Conservation (phyloP, 2,329 filamentous ascomycete genomes). For the Knufia fluminis region DNA sequence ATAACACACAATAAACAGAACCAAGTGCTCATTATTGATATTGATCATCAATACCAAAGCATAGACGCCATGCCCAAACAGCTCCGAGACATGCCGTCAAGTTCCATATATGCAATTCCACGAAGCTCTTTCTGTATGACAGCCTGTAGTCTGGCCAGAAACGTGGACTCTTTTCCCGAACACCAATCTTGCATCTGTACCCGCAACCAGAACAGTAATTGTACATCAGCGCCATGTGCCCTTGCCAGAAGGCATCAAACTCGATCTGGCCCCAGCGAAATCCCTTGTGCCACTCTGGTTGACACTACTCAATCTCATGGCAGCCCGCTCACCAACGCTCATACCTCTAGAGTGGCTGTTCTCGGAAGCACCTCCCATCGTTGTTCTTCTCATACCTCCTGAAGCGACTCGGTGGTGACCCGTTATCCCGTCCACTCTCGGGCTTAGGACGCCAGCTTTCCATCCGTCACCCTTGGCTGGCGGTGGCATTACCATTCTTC, state of each 20-base stretch:
- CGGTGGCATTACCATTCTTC: slow-evolving; percentile 51
- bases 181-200: not conserved
- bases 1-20: not conserved
- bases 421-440: slow-evolving; percentile 32
- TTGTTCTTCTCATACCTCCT: slow-evolving; percentile 34
- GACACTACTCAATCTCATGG: slow-evolving; percentile 11
- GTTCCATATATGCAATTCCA: not conserved
- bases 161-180: not conserved
- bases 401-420: slow-evolving; percentile 35
- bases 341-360: slow-evolving; percentile 1
- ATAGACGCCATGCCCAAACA: too few relatives aligned
- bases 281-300: slow-evolving; percentile 9
- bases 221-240: slow-evolving; percentile 19
- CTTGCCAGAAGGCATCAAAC: slow-evolving; percentile 20
- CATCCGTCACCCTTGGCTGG: slow-evolving; percentile 49
- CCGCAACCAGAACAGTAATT: not conserved
- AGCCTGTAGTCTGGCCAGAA: too few relatives aligned
- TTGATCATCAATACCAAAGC: too few relatives aligned
- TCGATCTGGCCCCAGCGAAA: slow-evolving; percentile 10
- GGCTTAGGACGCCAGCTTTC: slow-evolving; percentile 51
- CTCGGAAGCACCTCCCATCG: slow-evolving; percentile 16
- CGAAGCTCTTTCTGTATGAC: too few relatives aligned
- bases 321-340: slow-evolving; percentile 11
- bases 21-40: too few relatives aligned
- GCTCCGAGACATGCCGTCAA: too few relatives aligned